Conservation (phyloP, 352 stramenopile species). For the Phytophthora foliorum region DNA sequence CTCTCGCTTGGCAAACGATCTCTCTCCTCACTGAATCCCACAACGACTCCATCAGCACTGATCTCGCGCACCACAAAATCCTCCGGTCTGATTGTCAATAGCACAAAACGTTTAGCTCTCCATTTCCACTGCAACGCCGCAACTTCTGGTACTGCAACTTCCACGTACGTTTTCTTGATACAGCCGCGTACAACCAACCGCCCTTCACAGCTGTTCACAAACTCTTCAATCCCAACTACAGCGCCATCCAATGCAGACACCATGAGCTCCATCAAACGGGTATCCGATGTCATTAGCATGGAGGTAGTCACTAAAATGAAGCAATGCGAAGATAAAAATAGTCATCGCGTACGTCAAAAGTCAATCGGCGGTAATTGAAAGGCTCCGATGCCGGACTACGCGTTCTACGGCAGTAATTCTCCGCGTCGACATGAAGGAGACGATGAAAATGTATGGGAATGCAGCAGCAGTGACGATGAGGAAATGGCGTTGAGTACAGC, state of each 20-base stretch:
- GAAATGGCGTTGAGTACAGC: constrained; percentile 21
- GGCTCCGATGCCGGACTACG: constrained; percentile 15
- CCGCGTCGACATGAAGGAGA: constrained; percentile 7
- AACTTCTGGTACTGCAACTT: background rate
- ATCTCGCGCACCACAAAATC: constrained; percentile 86
- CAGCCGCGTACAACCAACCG: constrained; percentile 33
- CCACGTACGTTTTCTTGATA: constrained; percentile 64
- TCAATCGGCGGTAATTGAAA: constrained; percentile 9
- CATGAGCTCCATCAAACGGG: background rate
- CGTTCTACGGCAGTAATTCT: constrained; percentile 24
- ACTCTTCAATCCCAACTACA: constrained; percentile 61
- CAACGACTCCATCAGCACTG: constrained; percentile 44
- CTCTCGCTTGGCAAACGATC: constrained; percentile 42
- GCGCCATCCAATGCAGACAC: constrained; percentile 14
- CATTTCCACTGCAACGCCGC: background rate
- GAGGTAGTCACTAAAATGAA: background rate
- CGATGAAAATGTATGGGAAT: background rate
- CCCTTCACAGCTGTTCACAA: constrained; percentile 31
- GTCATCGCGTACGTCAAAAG: background rate
- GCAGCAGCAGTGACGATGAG: constrained; percentile 7
- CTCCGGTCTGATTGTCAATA: constrained; percentile 32
- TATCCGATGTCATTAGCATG: background rate
- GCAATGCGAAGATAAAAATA: background rate
- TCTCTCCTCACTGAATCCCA: constrained; percentile 43
- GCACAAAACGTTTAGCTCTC: constrained; percentile 2